A percentile compares a stretch with the other conserved stretches of the same genome.
These are phyloP conservation scores for Penicillium silybi DNA, from an alignment of 495 filamentous ascomycete species.

Conservation along the genomic window DNA sequence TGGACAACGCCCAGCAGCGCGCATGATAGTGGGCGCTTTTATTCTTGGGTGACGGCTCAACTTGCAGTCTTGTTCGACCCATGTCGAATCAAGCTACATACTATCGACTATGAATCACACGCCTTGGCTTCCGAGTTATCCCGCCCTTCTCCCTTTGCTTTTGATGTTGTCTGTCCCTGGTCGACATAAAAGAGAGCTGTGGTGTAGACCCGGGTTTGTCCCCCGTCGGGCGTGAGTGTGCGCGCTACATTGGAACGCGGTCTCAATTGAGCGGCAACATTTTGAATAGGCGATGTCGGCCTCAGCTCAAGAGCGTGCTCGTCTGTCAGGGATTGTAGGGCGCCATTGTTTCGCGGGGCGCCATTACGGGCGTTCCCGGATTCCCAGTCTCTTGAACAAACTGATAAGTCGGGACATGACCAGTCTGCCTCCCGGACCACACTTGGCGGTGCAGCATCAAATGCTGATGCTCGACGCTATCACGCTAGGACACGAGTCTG, in stretches of 20 bases:
- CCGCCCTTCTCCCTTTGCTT: not conserved
- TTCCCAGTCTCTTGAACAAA: not conserved
- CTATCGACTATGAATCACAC: not conserved
- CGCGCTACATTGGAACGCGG: slow-evolving; percentile 20
- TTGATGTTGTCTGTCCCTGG: not conserved
- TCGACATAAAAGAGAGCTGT: not conserved
- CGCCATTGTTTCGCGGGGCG: not conserved
- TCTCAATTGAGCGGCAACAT: slow-evolving; percentile 9
- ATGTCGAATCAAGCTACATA: not conserved
- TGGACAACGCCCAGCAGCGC: not conserved
- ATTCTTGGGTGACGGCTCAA: not conserved
- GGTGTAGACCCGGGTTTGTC: not conserved
- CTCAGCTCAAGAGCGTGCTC: not conserved
- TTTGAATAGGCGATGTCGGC: slow-evolving; percentile 17
- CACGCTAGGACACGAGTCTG: slow-evolving; percentile 39
- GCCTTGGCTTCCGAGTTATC: not conserved
- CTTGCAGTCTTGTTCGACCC: not conserved
- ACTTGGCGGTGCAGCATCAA: not conserved
- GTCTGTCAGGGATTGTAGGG: not conserved
- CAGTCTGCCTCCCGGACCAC: not conserved
- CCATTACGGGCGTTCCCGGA: slow-evolving; percentile 6
- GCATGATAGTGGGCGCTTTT: not conserved
- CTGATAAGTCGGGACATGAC: not conserved
- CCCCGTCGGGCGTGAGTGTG: not conserved
- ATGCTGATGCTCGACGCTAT: not conserved